phyloP scores from a whole-genome alignment of 108 stramenopile genomes.

The Nannochloropsis salina region DNA sequence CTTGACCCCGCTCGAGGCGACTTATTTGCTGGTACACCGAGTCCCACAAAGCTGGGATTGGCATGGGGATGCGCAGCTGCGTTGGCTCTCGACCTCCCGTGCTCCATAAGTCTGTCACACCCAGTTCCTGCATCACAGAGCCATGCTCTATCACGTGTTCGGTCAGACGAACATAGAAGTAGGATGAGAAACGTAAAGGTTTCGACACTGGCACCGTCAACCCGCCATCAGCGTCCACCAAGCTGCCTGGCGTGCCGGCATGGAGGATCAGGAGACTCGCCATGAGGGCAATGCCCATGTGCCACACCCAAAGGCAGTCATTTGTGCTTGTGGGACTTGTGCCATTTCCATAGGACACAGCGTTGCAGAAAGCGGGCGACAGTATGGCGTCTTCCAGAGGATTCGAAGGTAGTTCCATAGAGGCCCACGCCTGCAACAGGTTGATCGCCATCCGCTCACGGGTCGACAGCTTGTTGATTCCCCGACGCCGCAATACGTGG shows the following conservation, averaged over 20 bases:
- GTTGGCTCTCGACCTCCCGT: neutral
- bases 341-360: neutral
- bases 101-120: constrained; percentile 11
- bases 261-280: neutral
- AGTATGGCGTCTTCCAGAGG: neutral
- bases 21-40: neutral
- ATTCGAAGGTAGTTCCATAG: neutral
- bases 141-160: neutral
- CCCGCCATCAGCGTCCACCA: neutral
- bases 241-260: neutral
- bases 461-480: neutral
- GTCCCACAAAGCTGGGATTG: neutral
- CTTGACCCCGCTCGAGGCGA: neutral
- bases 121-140: neutral
- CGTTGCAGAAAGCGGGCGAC: neutral
- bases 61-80: neutral
- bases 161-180: neutral
- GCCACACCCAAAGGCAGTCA: neutral
- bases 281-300: neutral
- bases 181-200: neutral
- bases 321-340: neutral
- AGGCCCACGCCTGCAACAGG: neutral
- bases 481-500: neutral
- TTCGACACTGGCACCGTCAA: neutral
- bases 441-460: constrained; percentile 19